phyloP scores from a whole-genome alignment of 1,139 yeast species.

The Zhuliangozyma parablackwelliae region DNA sequence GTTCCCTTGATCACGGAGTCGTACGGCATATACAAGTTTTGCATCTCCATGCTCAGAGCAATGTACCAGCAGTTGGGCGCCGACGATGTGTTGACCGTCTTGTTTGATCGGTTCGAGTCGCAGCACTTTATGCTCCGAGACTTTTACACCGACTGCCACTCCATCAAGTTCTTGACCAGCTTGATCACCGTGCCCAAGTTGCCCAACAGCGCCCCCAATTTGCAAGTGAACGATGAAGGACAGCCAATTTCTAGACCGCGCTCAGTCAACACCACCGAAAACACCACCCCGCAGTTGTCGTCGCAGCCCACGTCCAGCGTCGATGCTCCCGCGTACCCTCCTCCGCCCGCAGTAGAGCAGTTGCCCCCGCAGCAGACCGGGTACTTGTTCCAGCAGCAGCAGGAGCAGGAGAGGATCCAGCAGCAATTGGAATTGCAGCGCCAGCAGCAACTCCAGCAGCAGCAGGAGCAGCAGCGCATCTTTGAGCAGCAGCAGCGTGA shows the following conservation, averaged over 20 bases:
- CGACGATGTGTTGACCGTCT: constrained; percentile 72
- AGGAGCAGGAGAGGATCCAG: constrained; percentile 70
- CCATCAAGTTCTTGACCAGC: constrained; percentile 77
- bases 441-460: constrained; percentile 46
- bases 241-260: constrained; percentile 38
- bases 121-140: constrained; percentile 80
- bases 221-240: constrained; percentile 47
- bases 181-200: constrained; percentile 84
- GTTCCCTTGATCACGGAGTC: constrained; percentile 93
- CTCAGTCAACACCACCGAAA: constrained; percentile 20
- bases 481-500: constrained; percentile 73
- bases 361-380: constrained; percentile 48
- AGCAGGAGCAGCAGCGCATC: constrained; percentile 54
- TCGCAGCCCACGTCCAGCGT: constrained; percentile 32
- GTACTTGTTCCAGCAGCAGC: constrained; percentile 42
- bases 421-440: constrained; percentile 48
- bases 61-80: constrained; percentile 74
- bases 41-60: constrained; percentile 88
- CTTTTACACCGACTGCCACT: constrained; percentile 86
- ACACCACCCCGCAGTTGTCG: constrained; percentile 22
- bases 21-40: constrained; percentile 86
- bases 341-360: constrained; percentile 40
- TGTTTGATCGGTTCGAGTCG: constrained; percentile 67
- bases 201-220: constrained; percentile 64
- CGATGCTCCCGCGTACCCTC: constrained; percentile 19